A percentile compares a stretch with the other conserved stretches of the same genome.
These are phyloP conservation scores for Ammopiptanthus mongolicus DNA, from an alignment of 306 rosid genomes.

Conservation along the genomic window DNA sequence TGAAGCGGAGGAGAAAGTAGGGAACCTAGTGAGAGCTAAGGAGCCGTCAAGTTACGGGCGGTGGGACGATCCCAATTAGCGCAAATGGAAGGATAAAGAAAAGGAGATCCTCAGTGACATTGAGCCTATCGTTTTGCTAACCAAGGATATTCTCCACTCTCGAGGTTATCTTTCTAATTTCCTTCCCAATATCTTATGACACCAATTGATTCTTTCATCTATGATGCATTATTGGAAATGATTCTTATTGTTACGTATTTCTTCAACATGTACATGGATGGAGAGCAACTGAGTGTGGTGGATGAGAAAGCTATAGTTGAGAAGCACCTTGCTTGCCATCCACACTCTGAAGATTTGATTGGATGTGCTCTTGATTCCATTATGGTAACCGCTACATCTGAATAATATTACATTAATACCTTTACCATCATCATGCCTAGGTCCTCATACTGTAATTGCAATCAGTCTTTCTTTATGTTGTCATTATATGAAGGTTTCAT, in stretches of 20 bases:
- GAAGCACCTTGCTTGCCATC: conserved; percentile 75
- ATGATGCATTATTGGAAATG: no score
- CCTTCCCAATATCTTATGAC: no score
- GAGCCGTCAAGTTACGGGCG: conserved; percentile 23
- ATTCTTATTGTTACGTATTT: neutral
- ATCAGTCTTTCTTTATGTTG: neutral
- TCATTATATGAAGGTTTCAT: neutral
- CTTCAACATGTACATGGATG: conserved; percentile 57
- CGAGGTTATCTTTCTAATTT: conserved; percentile 25
- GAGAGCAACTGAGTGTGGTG: conserved; percentile 45
- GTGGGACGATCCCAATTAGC: conserved; percentile 52
- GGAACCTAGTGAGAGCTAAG: conserved; percentile 16
- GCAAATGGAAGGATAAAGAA: conserved; percentile 69
- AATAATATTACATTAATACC: neutral
- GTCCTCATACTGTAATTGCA: neutral
- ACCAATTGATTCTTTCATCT: no score
- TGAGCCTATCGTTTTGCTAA: conserved; percentile 49
- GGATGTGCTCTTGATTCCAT: conserved; percentile 83
- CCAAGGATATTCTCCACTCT: conserved; percentile 77
- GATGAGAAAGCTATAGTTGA: conserved; percentile 64
- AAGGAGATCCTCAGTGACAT: conserved; percentile 60
- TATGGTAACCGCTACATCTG: conserved; percentile 43
- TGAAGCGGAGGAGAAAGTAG: conserved; percentile 27
- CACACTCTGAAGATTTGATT: conserved; percentile 74
- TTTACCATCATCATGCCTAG: neutral